Evolutionary conservation across 306 rosid genomes (phyloP), one percentile per base, ranked within the genome.

Genomic region (Boehmeria nivea): DNA sequence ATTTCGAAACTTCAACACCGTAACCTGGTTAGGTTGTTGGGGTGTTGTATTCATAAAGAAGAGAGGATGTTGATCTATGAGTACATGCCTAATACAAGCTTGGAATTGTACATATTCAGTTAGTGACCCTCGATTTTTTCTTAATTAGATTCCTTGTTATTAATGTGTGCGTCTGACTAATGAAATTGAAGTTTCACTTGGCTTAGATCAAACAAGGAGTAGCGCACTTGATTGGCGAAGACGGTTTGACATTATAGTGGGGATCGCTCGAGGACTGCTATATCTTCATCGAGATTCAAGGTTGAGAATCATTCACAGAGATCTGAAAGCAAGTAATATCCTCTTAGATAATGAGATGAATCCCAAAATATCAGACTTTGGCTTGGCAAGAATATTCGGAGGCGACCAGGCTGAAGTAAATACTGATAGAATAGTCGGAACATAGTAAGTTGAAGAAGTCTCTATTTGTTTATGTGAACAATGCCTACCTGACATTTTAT

Each of bases 31-130:
- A 58, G 57, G 42, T 49, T 76, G 50, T 56, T 76, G 37, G 77
- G 78, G 0, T 65, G 74, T 9, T 71, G 81, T 57, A 67, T 71
- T 62, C 65, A 66, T 3, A 54, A 60, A 63, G 53, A 67, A 15
- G 77, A 71, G 36, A 71, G 72, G 61, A 76, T 72, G 69, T 24
- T 76, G 51, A 19, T 76, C 20, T 76, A 76, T 16, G 78, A 76
- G 54, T 76, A 63, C 63, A 63, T 71, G 82, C 54, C 82, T 4
- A 76, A 76, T 16, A 38, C 42, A 53, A 63, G 82, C 55, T 63
- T 76, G 61, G 68, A 76, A 53, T 43, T 28, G 11, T 54, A 67
- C 45, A 51, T 72, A 27, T 76, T 76, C 52, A 71, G 78, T 76
- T 48, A 63, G 58, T 3, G 20, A 8, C 6, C 40, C 0, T 21